Base-by-base conservation (phyloP, 2,329 filamentous ascomycete genomes). In the Pseudogymnoascus verrucosus region DNA sequence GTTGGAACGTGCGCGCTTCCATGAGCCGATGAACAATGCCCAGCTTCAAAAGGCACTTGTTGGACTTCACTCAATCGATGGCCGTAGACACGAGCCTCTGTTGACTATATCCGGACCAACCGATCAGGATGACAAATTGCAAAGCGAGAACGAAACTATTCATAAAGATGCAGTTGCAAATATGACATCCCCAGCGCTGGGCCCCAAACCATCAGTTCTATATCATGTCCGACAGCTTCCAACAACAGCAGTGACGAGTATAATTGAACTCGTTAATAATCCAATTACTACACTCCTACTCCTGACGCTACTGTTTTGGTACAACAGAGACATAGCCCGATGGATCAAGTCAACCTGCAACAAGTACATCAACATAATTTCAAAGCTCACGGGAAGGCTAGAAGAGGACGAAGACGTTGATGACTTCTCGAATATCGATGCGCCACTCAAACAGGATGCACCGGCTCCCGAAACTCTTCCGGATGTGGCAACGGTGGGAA, bases 61-160 rank as follows among this genome's bases (percentile, higher is more conserved):
- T 7, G 90, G 90, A n/a, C 88, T 88, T 1, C 90, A 93, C 71
- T 82, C 81, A 1, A 78, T 90, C 40, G 83, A 85, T 34, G 76
- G 77, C 60, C 71, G 71, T 5, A 73, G 74, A 26, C 71, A 72
- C 2, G 76, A 78, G n/a, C 74, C 71, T n/a, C 74, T 80, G 19
- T 76, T 79, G 19, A 79, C 77, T 47, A 78, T 82, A 44, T 76
- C 77, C 1, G 76, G 73, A 8, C 75, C 78, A 19, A 60, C 64
- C 21, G 39, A 61, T 31, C 31, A 36, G 31, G 36, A 60, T n/a
- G 62, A 67, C 12, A 68, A 69, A 3, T 65, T 65, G 34, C 39
- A 67, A 28, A 67, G 71, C 12, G 70, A 74, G 16, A 77, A 79
- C 26, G 70, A 75, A 4, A 74, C 74, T 1, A 76, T 72, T 2